Conservation (phyloP, 768 basidiomycete genomes). For the Lentinula raphanica region DNA sequence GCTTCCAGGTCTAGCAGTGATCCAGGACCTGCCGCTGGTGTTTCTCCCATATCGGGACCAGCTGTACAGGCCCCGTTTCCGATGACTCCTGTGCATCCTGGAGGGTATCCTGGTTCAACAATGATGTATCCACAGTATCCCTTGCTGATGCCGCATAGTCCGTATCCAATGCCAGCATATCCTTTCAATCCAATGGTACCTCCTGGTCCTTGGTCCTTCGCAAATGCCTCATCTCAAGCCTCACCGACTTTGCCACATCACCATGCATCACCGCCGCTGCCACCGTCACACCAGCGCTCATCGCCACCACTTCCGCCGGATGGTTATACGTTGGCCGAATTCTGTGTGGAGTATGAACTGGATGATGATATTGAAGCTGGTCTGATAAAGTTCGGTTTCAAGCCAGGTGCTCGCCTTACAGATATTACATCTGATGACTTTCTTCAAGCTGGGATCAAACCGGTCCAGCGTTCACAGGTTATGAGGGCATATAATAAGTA, state of each 20-base stretch:
- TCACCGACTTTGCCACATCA: not conserved
- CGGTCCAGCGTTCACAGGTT: constrained; percentile 8
- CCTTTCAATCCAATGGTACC: not conserved
- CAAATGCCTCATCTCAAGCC: too few relatives aligned
- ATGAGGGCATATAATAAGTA: constrained; percentile 7
- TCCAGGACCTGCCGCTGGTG: too few relatives aligned
- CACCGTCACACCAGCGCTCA: not conserved
- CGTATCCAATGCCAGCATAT: not conserved
- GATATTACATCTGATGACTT: constrained; percentile 5
- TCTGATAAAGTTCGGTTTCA: not conserved
- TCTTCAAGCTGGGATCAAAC: constrained; percentile 9
- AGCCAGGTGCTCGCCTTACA: not conserved
- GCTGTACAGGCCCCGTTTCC: too few relatives aligned
- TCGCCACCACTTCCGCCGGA: not conserved
- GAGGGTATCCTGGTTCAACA: not conserved
- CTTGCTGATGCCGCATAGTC: too few relatives aligned
- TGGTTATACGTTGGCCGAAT: not conserved
- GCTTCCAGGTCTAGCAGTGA: too few relatives aligned
- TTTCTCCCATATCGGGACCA: too few relatives aligned
- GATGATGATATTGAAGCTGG: not conserved
- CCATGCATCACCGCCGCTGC: not conserved
- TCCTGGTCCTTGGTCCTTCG: not conserved
- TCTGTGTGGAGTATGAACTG: not conserved
- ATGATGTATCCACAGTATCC: not conserved
- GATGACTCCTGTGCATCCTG: not conserved